Evolutionary conservation across 352 stramenopile genomes (phyloP), one percentile per base, ranked within the genome.

Genomic region (Aphanomyces cochlioides): DNA sequence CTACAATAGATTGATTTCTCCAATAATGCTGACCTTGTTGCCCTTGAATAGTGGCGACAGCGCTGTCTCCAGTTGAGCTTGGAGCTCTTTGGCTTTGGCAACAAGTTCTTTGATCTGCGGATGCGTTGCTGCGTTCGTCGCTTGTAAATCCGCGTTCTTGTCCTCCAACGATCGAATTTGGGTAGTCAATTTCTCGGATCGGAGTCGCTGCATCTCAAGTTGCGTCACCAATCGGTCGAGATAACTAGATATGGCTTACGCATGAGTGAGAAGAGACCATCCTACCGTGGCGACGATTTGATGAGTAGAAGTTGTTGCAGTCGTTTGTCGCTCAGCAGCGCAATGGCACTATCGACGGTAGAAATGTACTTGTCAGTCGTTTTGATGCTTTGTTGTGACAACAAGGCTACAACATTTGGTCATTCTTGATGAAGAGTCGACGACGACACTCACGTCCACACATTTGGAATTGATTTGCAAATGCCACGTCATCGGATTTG

Each of bases 1-100:
- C 28, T 28, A 28, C 28, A 28, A 28, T 28, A 28, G 28, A 28
- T 28, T 28, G 47, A 93, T 76, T 34, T 90, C 85, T 34, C 85
- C 85, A n/a, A 91, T 76, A 66, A 93, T 89, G 74, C 90, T 90
- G 36, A 93, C 82, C 56, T 83, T 85, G 77, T 88, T 85, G 6
- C 85, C 85, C 73, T 89, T 90, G 67, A 92, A 93, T 19, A 93
- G 66, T 19, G 77, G 43, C 3, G 84, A 83, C 57, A 93, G 57
- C 10, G 76, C 77, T 41, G 56, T 72, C 74, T 93, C 84, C 56
- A 93, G 56, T 82, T 91, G 57, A 12, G 50, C 78, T 77, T 90
- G 90, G 57, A 93, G 70, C 48, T 81, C 83, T 73, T 89, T 90
- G 45, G 85, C 91, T 19, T 69, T 74, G 4, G 66, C 45, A 1